These are phyloP conservation scores for Pleurotus tuber-regium DNA, from an alignment of 768 basidiomycete genomes.

Conservation along the genomic window DNA sequence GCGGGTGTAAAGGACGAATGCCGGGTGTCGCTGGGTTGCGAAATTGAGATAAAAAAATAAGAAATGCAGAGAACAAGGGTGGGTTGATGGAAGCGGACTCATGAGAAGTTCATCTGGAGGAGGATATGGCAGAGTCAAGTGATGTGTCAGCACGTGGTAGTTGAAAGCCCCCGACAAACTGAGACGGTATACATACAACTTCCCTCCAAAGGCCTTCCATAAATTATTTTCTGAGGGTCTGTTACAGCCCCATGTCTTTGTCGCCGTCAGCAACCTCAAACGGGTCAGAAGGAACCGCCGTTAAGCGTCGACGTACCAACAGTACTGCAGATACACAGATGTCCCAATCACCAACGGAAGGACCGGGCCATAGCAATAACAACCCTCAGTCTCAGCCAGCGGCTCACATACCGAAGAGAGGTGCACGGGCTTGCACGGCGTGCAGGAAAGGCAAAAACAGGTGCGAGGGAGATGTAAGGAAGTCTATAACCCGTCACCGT, in stretches of 20 bases:
- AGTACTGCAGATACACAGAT: slow-evolving; percentile 26
- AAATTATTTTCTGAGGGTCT: slow-evolving; percentile 16
- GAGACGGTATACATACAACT: slow-evolving; percentile 16
- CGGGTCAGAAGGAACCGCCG: slow-evolving; percentile 38
- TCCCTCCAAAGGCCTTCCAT: no score
- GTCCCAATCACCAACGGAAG: slow-evolving; percentile 35
- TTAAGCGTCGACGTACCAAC: slow-evolving; percentile 58
- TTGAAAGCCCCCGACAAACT: not conserved
- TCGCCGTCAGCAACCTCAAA: slow-evolving; percentile 63
- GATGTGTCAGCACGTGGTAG: slow-evolving; percentile 16
- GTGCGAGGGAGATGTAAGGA: slow-evolving; percentile 84
- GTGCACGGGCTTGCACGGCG: slow-evolving; percentile 85
- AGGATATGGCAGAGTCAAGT: slow-evolving; percentile 14
- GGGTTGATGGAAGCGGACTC: not conserved
- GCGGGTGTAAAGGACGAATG: not conserved
- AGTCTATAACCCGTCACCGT: slow-evolving; percentile 29
- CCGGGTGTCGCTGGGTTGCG: not conserved
- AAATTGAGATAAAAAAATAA: no score
- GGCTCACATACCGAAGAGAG: slow-evolving; percentile 83
- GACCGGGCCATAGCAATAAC: slow-evolving; percentile 19
- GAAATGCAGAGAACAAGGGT: no score
- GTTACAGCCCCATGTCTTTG: slow-evolving; percentile 53
- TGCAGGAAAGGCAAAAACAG: slow-evolving; percentile 92
- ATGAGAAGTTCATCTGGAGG: slow-evolving; percentile 2
- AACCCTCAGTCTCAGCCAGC: slow-evolving; percentile 26